phyloP scores from a whole-genome alignment of 306 rosid genomes.

The Lablab purpureus region DNA sequence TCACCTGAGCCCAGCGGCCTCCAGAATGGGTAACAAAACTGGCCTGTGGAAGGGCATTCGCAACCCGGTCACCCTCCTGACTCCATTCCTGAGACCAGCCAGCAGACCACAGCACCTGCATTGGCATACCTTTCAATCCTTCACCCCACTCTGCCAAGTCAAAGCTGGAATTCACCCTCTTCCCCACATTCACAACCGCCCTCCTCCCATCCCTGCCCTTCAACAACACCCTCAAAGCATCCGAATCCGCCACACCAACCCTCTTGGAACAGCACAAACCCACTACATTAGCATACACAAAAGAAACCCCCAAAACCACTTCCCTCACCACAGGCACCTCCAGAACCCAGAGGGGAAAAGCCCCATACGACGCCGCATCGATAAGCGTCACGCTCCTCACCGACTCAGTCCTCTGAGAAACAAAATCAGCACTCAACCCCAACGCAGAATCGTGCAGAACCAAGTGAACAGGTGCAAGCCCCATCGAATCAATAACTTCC shows the following conservation, averaged over 20 bases:
- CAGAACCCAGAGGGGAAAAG: conserved; percentile 73
- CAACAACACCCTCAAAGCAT: conserved; percentile 79
- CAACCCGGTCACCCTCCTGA: conserved; percentile 74
- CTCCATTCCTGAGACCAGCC: conserved; percentile 89
- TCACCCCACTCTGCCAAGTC: conserved; percentile 88
- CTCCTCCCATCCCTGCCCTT: conserved; percentile 70
- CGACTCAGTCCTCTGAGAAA: conserved; percentile 63
- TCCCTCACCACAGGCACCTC: conserved; percentile 76
- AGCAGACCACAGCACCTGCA: conserved; percentile 83
- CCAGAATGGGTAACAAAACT: conserved; percentile 74
- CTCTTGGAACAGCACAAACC: conserved; percentile 69
- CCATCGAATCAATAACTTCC: conserved; percentile 69
- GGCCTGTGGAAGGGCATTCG: conserved; percentile 72
- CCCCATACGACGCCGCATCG: conserved; percentile 64
- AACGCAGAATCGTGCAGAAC: conserved; percentile 87
- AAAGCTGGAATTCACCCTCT: conserved; percentile 83
- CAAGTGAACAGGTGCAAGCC: conserved; percentile 85
- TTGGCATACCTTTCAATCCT: conserved; percentile 71
- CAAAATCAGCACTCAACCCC: conserved; percentile 71
- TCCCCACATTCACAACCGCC: conserved; percentile 75
- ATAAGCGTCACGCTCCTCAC: conserved; percentile 85
- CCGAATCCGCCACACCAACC: conserved; percentile 55
- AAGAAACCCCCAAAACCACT: conserved; percentile 63
- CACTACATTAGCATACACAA: conserved; percentile 59
- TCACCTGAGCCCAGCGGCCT: conserved; percentile 95